Conservation (phyloP, 2,329 filamentous ascomycete species). For the Pseudopithomyces chartarum region DNA sequence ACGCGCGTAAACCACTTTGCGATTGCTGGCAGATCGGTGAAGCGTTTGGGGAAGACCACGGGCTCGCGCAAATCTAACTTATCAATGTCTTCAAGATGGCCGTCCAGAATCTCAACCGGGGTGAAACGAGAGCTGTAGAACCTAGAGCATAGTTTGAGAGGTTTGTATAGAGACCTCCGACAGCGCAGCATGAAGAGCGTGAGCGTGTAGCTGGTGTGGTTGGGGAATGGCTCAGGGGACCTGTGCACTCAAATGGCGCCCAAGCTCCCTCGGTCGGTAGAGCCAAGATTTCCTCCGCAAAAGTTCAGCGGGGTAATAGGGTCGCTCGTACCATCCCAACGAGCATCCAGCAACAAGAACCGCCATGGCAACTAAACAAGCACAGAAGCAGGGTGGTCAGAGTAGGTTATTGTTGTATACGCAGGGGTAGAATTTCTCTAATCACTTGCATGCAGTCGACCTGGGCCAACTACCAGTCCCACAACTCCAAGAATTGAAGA, state of each 20-base stretch:
- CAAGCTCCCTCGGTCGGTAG: slow-evolving; percentile 4
- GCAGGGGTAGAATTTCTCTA: not conserved
- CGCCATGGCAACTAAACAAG: slow-evolving; percentile 19
- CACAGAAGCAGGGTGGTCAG: slow-evolving; percentile 29
- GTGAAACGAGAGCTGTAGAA: slow-evolving; percentile 16
- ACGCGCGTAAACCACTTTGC: slow-evolving; percentile 35
- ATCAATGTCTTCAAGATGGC: slow-evolving; percentile 10
- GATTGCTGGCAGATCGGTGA: slow-evolving; percentile 32
- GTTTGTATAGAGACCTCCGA: not conserved
- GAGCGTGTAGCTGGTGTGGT: not conserved
- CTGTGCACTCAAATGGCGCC: not conserved
- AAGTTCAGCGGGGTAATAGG: slow-evolving; percentile 9
- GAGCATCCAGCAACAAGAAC: not conserved
- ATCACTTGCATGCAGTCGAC: slow-evolving; percentile 53
- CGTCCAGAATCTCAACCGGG: slow-evolving; percentile 11
- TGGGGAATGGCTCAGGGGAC: not conserved
- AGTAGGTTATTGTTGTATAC: slow-evolving; percentile 21
- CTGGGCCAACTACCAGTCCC: slow-evolving; percentile 79
- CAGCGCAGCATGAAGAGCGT: slow-evolving; percentile 13
- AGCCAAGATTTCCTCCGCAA: slow-evolving; percentile 4
- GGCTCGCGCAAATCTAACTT: slow-evolving; percentile 27
- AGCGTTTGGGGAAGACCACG: slow-evolving; percentile 26
- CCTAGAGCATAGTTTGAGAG: slow-evolving; percentile 11
- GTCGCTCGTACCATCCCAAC: not conserved
- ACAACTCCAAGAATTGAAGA: slow-evolving; percentile 90